Percentiles rank a stretch among this genome's conserved stretches.
Conservation (phyloP, 805 yeast genomes). For the Monosporozyma unispora region DNA sequence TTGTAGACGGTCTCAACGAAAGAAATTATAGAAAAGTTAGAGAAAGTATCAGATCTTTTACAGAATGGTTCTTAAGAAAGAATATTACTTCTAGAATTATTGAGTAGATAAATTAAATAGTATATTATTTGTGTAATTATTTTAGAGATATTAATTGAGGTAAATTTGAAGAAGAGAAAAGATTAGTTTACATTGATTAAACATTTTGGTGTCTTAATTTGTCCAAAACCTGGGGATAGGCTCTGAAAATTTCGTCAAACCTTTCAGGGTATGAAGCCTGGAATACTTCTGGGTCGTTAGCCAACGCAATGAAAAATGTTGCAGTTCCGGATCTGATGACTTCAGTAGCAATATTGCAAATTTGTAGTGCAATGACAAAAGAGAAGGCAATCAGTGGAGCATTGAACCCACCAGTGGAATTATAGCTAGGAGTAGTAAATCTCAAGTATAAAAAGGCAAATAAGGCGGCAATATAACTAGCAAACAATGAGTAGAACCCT, state of each 20-base stretch:
- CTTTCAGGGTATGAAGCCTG: conserved; percentile 60
- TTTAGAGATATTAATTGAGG: neutral
- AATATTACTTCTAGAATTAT: conserved; percentile 48
- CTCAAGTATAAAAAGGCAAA: conserved; percentile 58
- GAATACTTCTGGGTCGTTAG: conserved; percentile 78
- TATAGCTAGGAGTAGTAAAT: conserved; percentile 61
- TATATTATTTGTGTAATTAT: neutral
- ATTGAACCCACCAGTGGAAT: conserved; percentile 47
- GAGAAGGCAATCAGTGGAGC: conserved; percentile 71
- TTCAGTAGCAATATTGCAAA: conserved; percentile 61
- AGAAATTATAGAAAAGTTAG: conserved; percentile 70
- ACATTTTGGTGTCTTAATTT: conserved; percentile 35
- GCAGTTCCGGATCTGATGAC: conserved; percentile 75
- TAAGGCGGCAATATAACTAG: conserved; percentile 56
- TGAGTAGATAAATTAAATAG: conserved; percentile 5
- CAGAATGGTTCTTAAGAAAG: conserved; percentile 74
- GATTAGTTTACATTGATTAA: too few species aligned
- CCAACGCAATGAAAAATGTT: conserved; percentile 75
- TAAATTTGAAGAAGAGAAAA: too few species aligned
- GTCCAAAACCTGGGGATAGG: conserved; percentile 61
- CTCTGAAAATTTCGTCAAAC: conserved; percentile 53
- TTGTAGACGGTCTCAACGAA: conserved; percentile 51
- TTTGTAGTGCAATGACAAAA: conserved; percentile 65
- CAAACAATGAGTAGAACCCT: conserved; percentile 64
- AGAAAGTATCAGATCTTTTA: conserved; percentile 63